Evolutionary conservation across 2,329 filamentous ascomycete species (phyloP), one percentile per base, ranked within the genome.

Genomic region (Septoria linicola): DNA sequence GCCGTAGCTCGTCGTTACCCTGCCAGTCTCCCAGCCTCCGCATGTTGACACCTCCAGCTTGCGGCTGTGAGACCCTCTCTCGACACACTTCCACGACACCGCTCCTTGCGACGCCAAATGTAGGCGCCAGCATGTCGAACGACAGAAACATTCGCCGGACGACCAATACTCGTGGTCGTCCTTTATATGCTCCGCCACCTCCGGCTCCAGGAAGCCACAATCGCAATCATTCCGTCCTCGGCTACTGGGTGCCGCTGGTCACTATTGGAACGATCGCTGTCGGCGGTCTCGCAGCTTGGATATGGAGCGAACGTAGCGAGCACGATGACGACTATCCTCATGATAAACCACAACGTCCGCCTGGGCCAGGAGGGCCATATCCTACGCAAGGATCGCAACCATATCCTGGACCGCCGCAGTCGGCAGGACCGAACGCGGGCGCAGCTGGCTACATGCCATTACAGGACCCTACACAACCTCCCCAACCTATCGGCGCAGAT

Each of bases 231-330:
- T 70, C 70, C 68, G 79, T 82, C 60, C 81, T 88, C 73, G 81
- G 85, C 66, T 92, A 95, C 73, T 96, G 91, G 89, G 82, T 96
- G 54, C 92, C 92, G 57, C 79, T 97, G 50, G 85, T 84, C 59
- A 73, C 96, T 59, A 96, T 91, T 42, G 83, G 95, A 52, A 91
- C 89, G 40, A 83, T 95, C 61, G 92, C 92, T 54, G 89, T 91
- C 17, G 84, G 88, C 49, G 90, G 91, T 27, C 74, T 95, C 41
- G 91, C 85, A 45, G 89, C 89, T 51, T 97, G 92, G 92, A 83
- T 91, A 54, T 96, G 90, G 90, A 95, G 87, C 69, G 90, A 95
- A 73, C 85, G 89, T 64, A 82, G 80, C 65, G 85, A 88, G 59
- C 81, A 85, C 52, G 85, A 89, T 46, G 85, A 81, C 51, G 78